These are phyloP conservation scores for Mycena vitilis DNA, from an alignment of 768 basidiomycete species.

Conservation along the genomic window DNA sequence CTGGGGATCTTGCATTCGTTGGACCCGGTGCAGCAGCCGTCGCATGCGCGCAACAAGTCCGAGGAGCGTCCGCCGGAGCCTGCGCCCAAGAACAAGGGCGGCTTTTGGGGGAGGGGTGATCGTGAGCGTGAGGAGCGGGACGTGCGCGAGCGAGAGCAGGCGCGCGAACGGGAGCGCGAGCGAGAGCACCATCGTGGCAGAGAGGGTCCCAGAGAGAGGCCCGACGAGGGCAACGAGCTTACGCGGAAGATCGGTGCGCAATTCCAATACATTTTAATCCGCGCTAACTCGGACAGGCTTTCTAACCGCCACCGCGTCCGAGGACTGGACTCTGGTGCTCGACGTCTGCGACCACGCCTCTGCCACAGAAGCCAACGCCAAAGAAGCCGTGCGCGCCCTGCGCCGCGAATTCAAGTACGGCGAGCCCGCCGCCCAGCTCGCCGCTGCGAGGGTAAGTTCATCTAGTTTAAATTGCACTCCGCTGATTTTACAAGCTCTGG, in stretches of 20 bases:
- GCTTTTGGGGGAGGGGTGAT: not conserved
- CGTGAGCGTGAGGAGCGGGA: not conserved
- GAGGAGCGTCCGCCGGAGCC: too few species aligned
- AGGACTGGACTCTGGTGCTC: constrained; percentile 84
- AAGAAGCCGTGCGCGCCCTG: constrained; percentile 86
- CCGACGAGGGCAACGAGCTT: constrained; percentile 64
- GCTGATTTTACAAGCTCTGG: too few species aligned
- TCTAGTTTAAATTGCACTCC: too few species aligned
- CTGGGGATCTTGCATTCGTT: too few species aligned
- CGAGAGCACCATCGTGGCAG: not conserved
- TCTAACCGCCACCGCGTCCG: constrained; percentile 79
- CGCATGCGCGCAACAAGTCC: too few species aligned
- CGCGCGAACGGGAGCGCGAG: not conserved
- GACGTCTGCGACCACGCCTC: constrained; percentile 90
- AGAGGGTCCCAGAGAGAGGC: constrained; percentile 46
- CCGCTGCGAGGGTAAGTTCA: too few species aligned
- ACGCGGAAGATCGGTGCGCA: constrained; percentile 76
- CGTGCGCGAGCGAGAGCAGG: not conserved
- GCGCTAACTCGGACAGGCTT: constrained; percentile 58
- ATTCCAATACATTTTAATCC: not conserved
- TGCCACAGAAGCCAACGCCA: constrained; percentile 75
- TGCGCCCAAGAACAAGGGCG: not conserved
- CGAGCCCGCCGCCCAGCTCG: constrained; percentile 78
- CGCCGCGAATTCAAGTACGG: constrained; percentile 90
- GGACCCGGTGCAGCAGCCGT: too few species aligned